A percentile compares a stretch with the other conserved stretches of the same genome.
Conservation (phyloP, 257 asterid genomes). For the Nicotiana noctiflora region DNA sequence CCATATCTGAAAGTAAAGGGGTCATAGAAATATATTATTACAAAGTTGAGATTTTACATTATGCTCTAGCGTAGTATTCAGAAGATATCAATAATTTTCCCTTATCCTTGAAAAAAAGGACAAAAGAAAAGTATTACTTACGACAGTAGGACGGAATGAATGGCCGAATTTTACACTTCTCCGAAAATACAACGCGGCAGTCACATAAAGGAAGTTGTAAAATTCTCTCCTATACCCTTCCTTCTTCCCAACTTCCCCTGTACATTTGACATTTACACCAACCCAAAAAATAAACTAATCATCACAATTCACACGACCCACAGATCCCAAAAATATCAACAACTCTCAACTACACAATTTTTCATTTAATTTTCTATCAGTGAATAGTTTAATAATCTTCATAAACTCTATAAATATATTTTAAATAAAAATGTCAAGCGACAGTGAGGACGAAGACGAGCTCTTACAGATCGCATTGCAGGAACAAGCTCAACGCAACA, state of each 20-base stretch:
- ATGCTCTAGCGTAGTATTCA: too few relatives aligned
- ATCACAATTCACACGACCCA: neutral
- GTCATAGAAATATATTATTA: too few relatives aligned
- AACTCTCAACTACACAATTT: neutral
- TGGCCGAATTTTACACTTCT: neutral
- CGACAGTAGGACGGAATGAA: neutral
- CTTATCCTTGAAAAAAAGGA: too few relatives aligned
- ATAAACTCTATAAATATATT: neutral
- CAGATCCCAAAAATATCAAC: neutral
- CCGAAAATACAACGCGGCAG: neutral
- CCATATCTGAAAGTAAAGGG: too few relatives aligned
- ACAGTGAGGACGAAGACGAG: constrained; percentile 79
- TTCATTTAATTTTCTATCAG: neutral
- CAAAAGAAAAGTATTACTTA: too few relatives aligned
- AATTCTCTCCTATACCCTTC: neutral
- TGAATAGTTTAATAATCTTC: neutral
- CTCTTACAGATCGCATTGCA: constrained; percentile 90
- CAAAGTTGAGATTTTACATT: too few relatives aligned
- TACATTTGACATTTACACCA: neutral
- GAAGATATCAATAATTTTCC: too few relatives aligned
- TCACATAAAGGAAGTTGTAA: too few relatives aligned
- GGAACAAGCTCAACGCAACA: constrained; percentile 80
- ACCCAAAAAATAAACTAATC: neutral
- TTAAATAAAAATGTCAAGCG: constrained; percentile 61
- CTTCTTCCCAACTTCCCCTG: constrained; percentile 4